Evolutionary conservation across 176 grass and related monocot genomes (phyloP), one percentile per base, ranked within the genome.

Genomic region (Raddia distichophylla): DNA sequence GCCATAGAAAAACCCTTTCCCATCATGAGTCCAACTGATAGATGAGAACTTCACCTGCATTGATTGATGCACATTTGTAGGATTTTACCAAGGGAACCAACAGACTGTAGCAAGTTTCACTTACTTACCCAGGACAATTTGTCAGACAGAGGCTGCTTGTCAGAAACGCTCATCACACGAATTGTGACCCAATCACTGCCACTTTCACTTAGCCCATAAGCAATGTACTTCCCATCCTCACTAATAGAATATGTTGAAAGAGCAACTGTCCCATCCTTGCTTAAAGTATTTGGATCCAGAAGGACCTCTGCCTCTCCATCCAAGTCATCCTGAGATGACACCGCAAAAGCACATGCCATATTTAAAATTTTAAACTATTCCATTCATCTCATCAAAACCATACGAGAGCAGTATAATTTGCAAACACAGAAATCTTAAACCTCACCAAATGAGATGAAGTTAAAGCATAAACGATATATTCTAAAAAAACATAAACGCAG

Each of bases 181-280:
- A 98, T 89, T 11, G 86, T 86, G 71, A 98, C 80, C 95, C 95
- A 98, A 73, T 98, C 95, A 7, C 95, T 98, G 35, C 95, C 90
- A 60, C 90, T 98, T 75, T 90, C 86, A 60, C 92, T 98, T 47
- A 94, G 89, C 45, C 92, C 95, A 9, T 94, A 94, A n/a, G 92
- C 95, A 40, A 98, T 85, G 85, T 90, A 93, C 46, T 94, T 89
- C 50, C 92, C 95, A 84, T 98, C 95, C 86, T 94, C n/a, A 17
- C 92, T 93, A 58, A 98, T 57, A 59, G 88, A 87, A 84, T 77
- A 77, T 40, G 74, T 87, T 5, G 83, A 87, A 66, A 98, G 92
- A 89, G 92, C 78, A 67, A 98, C 82, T 1, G 88, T 98, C 7
- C 95, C 95, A 84, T 98, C 95, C 49, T 89, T 78, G 50, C 95